These are phyloP conservation scores for Metschnikowia cubensis DNA, from an alignment of 805 yeast species.

Conservation along the genomic window DNA sequence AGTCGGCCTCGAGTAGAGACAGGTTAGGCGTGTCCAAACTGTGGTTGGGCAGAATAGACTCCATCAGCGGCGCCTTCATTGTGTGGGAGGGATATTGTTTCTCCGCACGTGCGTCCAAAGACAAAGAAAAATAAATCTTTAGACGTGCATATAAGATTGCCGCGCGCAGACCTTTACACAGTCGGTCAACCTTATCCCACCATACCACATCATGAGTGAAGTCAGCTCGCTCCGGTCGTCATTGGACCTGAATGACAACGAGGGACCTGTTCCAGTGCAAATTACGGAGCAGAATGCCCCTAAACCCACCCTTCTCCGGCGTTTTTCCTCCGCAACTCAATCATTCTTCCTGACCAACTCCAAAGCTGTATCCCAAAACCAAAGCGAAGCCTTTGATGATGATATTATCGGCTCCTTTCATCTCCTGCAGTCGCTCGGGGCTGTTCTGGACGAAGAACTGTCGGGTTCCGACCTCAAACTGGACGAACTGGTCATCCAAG, in stretches of 20 bases:
- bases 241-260: conserved; percentile 4
- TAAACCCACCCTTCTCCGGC: conserved; percentile 9
- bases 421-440: conserved; percentile 4
- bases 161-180: neutral
- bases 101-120: neutral
- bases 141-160: neutral
- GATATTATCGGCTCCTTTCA: conserved; percentile 7
- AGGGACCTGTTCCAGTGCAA: conserved; percentile 11
- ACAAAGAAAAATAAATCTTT: neutral
- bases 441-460: neutral
- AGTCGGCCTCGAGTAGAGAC: neutral
- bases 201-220: neutral
- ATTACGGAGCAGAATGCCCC: conserved; percentile 6
- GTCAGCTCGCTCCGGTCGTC: conserved; percentile 6
- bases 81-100: neutral
- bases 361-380: neutral
- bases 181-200: neutral
- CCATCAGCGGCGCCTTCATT: neutral
- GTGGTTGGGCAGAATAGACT: conserved; percentile 4
- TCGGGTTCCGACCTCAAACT: neutral
- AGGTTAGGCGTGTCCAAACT: neutral
- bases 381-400: conserved; percentile 5
- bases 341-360: conserved; percentile 7
- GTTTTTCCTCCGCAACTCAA: conserved; percentile 18
- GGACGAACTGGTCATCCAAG: neutral